Conservation (phyloP, 1,139 yeast species). For the Lodderomyces beijingensis region DNA sequence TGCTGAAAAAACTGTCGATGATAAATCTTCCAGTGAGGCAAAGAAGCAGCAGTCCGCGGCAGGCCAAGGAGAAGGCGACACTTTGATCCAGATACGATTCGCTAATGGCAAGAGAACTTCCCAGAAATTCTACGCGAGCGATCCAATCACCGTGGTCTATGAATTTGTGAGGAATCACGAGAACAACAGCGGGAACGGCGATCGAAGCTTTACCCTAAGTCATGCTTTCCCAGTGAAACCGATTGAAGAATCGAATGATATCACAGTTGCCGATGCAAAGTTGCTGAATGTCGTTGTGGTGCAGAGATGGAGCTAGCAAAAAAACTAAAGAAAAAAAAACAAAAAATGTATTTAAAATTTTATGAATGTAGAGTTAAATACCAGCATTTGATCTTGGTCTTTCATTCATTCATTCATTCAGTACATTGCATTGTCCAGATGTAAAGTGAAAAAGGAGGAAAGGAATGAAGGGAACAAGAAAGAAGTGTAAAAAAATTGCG, state of each 20-base stretch:
- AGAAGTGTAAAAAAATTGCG: too few relatives aligned
- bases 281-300: conserved; percentile 83
- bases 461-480: too few relatives aligned
- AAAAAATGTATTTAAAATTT: too few relatives aligned
- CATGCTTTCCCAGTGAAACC: conserved; percentile 83
- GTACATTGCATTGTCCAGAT: too few relatives aligned
- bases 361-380: too few relatives aligned
- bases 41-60: conserved; percentile 6
- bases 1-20: not conserved
- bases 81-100: conserved; percentile 76
- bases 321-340: too few relatives aligned
- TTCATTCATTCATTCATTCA: too few relatives aligned
- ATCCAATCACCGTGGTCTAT: conserved; percentile 64
- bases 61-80: conserved; percentile 55
- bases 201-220: conserved; percentile 61
- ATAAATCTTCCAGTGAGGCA: not conserved
- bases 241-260: conserved; percentile 48
- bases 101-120: conserved; percentile 75
- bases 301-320: conserved; percentile 66
- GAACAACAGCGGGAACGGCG: conserved; percentile 36
- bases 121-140: conserved; percentile 60
- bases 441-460: too few relatives aligned
- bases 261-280: conserved; percentile 69
- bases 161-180: conserved; percentile 56
- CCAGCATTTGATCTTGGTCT: too few relatives aligned